phyloP scores from a whole-genome alignment of 129 eudicot species.

The Escallonia rubra region DNA sequence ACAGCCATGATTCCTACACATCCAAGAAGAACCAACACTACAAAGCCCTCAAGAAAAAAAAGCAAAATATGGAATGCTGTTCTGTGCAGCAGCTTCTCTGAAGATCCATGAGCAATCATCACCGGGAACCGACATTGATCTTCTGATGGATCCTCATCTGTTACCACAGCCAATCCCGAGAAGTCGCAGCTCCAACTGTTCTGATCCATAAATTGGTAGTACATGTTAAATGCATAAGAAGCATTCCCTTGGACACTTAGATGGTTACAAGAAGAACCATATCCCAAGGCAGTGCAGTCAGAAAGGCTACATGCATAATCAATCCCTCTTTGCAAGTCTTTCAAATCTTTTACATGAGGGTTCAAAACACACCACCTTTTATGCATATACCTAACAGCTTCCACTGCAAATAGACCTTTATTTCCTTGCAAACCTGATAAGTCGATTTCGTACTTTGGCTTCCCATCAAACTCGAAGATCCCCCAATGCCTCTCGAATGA shows the following conservation, averaged over 20 bases:
- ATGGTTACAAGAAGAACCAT: conserved; percentile 29
- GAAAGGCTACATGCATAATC: conserved; percentile 36
- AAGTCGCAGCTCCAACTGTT: conserved; percentile 43
- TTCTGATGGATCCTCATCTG: conserved; percentile 24
- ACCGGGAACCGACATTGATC: not conserved
- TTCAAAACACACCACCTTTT: conserved; percentile 59
- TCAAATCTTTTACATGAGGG: conserved; percentile 1
- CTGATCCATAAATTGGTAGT: conserved; percentile 45
- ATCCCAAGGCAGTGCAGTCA: conserved; percentile 44
- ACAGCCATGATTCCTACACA: too few species aligned
- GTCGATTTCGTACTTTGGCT: conserved; percentile 46
- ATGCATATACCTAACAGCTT: conserved; percentile 33
- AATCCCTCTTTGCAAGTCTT: conserved; percentile 7
- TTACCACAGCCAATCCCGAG: conserved; percentile 41
- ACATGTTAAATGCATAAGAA: conserved; percentile 58
- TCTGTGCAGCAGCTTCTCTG: too few species aligned
- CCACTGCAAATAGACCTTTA: conserved; percentile 36
- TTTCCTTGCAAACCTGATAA: conserved; percentile 22
- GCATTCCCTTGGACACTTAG: conserved; percentile 14
- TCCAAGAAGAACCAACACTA: too few species aligned
- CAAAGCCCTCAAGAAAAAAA: too few species aligned
- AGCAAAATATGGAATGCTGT: too few species aligned
- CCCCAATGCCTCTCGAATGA: conserved; percentile 74
- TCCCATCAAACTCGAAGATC: conserved; percentile 49
- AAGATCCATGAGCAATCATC: too few species aligned